Base-by-base conservation (phyloP, 306 rosid genomes). In the Pyrus bretschneideri region DNA sequence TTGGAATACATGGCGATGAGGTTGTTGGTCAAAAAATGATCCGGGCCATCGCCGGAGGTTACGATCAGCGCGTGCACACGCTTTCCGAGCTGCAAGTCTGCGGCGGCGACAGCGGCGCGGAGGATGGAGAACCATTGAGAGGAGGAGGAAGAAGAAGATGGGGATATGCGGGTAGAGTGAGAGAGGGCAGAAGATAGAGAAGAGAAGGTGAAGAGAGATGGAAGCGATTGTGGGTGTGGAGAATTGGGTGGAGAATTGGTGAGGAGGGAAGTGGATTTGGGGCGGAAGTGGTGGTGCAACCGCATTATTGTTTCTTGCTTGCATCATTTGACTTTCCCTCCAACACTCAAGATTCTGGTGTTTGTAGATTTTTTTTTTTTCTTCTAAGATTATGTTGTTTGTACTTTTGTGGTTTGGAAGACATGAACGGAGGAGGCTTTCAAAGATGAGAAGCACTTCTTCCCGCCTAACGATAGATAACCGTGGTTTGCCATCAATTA, bases 1-100 rank as follows among this genome's bases (percentile, higher is more conserved):
- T 87, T 89, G 3, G 80, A 72, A 22, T 93, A 93, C 95, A 88
- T 80, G 0, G 87, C 81, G 44, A 93, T 91, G 80, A 93, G 98
- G 70, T 93, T 93, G 89, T 91, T 91, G 74, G 74, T 84, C 10
- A 91, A 74, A 71, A 88, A 91, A 1, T 62, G 87, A 54, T 89
- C 93, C 9, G 66, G 74, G 70, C 11, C 46, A 64, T 78, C 54
- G 44, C 87, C 88, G 9, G 88, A 88, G 12, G 81, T 86, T n/a
- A 89, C 1, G 49, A 93, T 83, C 63, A 72, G 73, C 0, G 91
- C 93, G 67, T 93, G 98, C 1, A 84, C 84, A 22, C 83, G 77
- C 81, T 89, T 91, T 13, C 93, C 98, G 19, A 91, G 93, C 62
- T 18, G 66, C 58, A 91, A 81, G 23, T 91, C 80, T 80, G 85